Conservation (phyloP, 768 basidiomycete species). For the Rhodotorula paludigena region DNA sequence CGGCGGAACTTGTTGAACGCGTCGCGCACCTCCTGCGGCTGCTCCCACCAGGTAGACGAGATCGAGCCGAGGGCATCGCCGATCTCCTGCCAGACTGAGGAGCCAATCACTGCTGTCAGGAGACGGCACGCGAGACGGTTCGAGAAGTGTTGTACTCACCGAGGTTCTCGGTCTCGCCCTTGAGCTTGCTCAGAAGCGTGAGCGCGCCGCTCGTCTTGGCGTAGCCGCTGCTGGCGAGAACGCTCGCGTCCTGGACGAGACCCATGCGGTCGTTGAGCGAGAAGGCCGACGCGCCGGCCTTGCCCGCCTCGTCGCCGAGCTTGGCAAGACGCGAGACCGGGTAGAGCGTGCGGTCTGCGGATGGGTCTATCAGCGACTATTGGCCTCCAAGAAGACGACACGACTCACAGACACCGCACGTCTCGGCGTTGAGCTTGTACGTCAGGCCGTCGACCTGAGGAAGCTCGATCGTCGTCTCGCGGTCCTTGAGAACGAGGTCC, state of each 20-base stretch:
- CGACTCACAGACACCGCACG: constrained; percentile 73
- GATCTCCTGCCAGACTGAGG: constrained; percentile 67
- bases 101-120: background rate
- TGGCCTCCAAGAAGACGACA: background rate
- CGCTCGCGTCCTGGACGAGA: constrained; percentile 73
- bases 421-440: constrained; percentile 88
- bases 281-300: constrained; percentile 58
- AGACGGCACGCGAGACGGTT: too few species aligned
- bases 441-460: constrained; percentile 59
- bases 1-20: constrained; percentile 47
- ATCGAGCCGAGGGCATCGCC: constrained; percentile 57
- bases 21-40: constrained; percentile 55
- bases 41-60: constrained; percentile 75
- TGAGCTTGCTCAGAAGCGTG: constrained; percentile 63
- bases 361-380: background rate
- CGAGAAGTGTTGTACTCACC: constrained; percentile 12
- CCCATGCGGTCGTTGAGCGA: constrained; percentile 78
- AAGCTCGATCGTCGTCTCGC: constrained; percentile 65
- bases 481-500: constrained; percentile 60
- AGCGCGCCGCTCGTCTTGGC: constrained; percentile 70
- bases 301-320: constrained; percentile 76
- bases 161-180: constrained; percentile 54
- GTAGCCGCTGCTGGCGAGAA: constrained; percentile 75
- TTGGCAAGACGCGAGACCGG: constrained; percentile 68
- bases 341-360: constrained; percentile 66